Evolutionary conservation across 345 rosid species (phyloP).

Genomic region (Murraya koenigii): DNA sequence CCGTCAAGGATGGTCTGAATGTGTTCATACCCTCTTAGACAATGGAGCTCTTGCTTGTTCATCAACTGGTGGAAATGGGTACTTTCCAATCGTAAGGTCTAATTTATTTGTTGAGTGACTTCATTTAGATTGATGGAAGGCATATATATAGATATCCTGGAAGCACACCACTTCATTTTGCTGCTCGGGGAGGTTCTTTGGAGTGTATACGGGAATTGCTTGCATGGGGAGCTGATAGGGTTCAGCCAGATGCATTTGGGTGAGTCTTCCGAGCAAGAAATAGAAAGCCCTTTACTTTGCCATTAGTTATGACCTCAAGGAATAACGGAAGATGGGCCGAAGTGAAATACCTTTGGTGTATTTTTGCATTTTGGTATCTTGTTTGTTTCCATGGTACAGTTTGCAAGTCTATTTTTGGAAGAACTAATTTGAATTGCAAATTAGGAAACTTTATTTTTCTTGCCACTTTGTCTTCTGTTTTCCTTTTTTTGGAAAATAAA

Average conservation of each 20-base stretch:
- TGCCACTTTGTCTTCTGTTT: neutral
- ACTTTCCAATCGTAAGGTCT: conserved; percentile 11
- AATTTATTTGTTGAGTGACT: neutral
- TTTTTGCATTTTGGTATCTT: neutral
- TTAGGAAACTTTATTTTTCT: neutral
- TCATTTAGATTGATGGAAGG: neutral
- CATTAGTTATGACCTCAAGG: neutral
- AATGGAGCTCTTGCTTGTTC: conserved; percentile 59
- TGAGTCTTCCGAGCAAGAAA: conserved; percentile 14
- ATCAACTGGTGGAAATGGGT: conserved; percentile 55
- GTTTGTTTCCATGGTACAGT: neutral
- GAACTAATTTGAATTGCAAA: neutral
- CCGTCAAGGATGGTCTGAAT: conserved; percentile 42
- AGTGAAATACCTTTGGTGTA: neutral
- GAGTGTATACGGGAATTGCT: conserved; percentile 48
- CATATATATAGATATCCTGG: conserved; percentile 29
- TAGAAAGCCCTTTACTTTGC: neutral
- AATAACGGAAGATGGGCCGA: neutral
- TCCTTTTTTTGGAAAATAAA: neutral
- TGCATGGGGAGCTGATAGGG: conserved; percentile 64
- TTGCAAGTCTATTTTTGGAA: neutral
- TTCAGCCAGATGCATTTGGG: conserved; percentile 46
- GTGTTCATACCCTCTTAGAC: conserved; percentile 47
- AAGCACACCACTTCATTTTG: conserved; percentile 46
- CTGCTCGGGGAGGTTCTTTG: conserved; percentile 42